phyloP scores from a whole-genome alignment of 345 rosid genomes.

The Eucalyptus polybractea region DNA sequence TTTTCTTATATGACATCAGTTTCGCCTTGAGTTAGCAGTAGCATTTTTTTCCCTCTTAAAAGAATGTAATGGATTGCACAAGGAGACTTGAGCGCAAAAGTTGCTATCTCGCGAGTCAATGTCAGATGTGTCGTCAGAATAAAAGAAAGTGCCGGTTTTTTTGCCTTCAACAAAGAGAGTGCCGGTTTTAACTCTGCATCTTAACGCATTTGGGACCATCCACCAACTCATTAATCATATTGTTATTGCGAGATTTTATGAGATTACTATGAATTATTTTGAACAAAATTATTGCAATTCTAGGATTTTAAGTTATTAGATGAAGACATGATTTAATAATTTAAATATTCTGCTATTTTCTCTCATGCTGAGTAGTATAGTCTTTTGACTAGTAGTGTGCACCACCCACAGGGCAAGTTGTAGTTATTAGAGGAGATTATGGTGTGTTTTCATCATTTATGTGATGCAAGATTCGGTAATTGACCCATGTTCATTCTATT shows the following conservation, averaged over 20 bases:
- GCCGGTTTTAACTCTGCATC: background rate
- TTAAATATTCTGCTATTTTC: too few species aligned
- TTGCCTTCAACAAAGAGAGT: background rate
- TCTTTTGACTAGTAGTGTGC: background rate
- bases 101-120: background rate
- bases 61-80: background rate
- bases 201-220: background rate
- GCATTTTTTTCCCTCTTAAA: background rate
- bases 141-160: background rate
- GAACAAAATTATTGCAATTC: rapidly evolving
- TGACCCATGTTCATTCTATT: too few species aligned
- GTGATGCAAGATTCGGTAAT: too few species aligned
- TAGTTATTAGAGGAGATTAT: too few species aligned
- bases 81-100: background rate
- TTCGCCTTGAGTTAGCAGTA: background rate
- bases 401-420: too few species aligned
- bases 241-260: too few species aligned
- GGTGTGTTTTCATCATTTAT: too few species aligned
- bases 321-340: too few species aligned
- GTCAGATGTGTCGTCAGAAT: background rate
- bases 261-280: rapidly evolving
- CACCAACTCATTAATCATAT: background rate
- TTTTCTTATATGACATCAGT: background rate
- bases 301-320: too few species aligned
- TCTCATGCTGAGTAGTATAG: too few species aligned